Conservation (phyloP, 345 rosid species). For the Pistacia vera region DNA sequence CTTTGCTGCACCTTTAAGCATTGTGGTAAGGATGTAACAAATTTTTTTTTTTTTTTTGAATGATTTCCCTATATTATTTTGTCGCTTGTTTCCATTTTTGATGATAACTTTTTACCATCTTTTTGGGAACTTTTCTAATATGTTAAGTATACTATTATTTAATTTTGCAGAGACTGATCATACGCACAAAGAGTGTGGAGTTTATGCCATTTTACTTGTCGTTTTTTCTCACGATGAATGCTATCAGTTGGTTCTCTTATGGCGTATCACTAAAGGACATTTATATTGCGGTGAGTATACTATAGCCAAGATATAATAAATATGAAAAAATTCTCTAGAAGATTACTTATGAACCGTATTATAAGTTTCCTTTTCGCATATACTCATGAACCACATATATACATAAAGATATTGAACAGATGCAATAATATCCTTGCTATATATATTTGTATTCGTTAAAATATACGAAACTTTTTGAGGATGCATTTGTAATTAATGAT, state of each 20-base stretch:
- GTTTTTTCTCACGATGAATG: constrained; percentile 34
- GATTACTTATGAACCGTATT: too few species aligned
- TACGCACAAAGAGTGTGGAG: constrained; percentile 45
- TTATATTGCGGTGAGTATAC: constrained; percentile 39
- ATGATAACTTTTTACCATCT: background rate
- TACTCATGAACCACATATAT: background rate
- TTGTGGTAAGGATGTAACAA: constrained; percentile 25
- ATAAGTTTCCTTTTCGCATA: background rate
- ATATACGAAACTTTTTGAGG: background rate
- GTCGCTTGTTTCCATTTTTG: background rate
- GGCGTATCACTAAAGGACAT: constrained; percentile 35
- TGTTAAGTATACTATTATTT: background rate
- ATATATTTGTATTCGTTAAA: background rate
- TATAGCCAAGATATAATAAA: background rate
- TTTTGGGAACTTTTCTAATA: background rate
- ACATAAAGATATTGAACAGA: too few species aligned
- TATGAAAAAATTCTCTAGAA: too few species aligned
- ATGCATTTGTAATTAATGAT: background rate
- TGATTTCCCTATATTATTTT: background rate
- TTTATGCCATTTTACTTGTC: constrained; percentile 44
- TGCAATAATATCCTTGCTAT: too few species aligned
- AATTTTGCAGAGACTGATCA: constrained; percentile 33
- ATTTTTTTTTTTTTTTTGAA: background rate
- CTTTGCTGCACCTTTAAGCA: constrained; percentile 39
- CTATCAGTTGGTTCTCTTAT: constrained; percentile 36